These are phyloP conservation scores for Serendipita vermifera DNA, from an alignment of 768 basidiomycete genomes.

Conservation along the genomic window DNA sequence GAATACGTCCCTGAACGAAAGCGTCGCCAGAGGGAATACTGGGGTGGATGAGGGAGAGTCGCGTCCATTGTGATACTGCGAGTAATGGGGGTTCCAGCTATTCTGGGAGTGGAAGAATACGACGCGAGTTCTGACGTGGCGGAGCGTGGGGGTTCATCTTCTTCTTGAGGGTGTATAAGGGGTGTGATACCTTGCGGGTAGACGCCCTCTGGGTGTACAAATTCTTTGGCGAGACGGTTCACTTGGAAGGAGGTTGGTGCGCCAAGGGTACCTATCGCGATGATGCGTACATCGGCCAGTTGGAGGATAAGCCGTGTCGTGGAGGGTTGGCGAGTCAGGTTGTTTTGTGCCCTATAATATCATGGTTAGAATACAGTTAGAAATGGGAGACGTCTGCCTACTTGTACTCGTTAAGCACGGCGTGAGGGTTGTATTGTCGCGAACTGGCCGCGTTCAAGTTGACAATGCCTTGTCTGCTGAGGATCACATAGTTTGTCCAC, in stretches of 20 bases:
- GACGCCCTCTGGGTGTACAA: constrained; percentile 54
- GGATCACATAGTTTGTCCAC: constrained; percentile 68
- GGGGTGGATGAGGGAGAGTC: not conserved
- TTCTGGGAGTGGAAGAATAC: not conserved
- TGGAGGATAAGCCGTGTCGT: constrained; percentile 47
- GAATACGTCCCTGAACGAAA: not conserved
- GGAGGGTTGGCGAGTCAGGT: constrained; percentile 2
- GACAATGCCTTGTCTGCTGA: constrained; percentile 64
- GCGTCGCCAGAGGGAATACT: constrained; percentile 6
- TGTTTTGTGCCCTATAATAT: not conserved
- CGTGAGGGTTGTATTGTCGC: constrained; percentile 50
- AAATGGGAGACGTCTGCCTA: constrained; percentile 22
- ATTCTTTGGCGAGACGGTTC: constrained; percentile 53
- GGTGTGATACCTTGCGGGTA: not conserved
- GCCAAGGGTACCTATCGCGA: constrained; percentile 53
- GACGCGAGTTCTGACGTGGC: not conserved
- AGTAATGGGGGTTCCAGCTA: not conserved
- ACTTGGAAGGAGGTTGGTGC: constrained; percentile 34
- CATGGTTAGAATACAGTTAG: not conserved
- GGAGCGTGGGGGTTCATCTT: not conserved
- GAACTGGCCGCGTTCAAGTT: constrained; percentile 59
- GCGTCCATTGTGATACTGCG: not conserved
- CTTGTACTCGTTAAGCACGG: constrained; percentile 66
- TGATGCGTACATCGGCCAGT: constrained; percentile 55
- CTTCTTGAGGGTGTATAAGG: not conserved